phyloP scores from a whole-genome alignment of 257 asterid species.

The Coffea canephora region DNA sequence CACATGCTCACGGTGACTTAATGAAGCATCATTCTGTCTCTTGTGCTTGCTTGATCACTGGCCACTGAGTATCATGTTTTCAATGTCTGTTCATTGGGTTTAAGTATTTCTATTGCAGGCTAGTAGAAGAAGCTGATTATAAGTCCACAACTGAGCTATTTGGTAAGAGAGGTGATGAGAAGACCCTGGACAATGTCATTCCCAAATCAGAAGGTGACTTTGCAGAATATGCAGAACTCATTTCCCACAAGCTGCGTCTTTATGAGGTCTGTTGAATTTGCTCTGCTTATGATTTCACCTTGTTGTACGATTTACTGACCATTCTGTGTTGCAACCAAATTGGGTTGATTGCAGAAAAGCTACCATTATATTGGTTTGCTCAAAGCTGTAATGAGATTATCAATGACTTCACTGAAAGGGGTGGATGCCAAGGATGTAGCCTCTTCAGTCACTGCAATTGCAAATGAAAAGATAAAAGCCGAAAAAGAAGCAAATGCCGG shows the following conservation, averaged over 20 bases:
- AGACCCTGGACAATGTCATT: conserved; percentile 75
- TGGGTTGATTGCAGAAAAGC: conserved; percentile 65
- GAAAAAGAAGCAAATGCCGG: conserved; percentile 90
- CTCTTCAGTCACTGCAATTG: conserved; percentile 87
- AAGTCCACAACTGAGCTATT: conserved; percentile 82
- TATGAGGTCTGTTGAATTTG: conserved; percentile 59
- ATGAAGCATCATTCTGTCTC: not conserved
- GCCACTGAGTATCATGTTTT: not conserved
- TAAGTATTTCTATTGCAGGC: conserved; percentile 39
- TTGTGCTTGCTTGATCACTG: not conserved
- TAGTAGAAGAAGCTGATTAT: conserved; percentile 95
- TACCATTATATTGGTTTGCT: conserved; percentile 82
- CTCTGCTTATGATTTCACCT: not conserved
- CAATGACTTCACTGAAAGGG: conserved; percentile 76
- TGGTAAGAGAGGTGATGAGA: conserved; percentile 68
- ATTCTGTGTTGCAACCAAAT: conserved; percentile 6
- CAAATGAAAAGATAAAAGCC: conserved; percentile 91
- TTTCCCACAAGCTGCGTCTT: conserved; percentile 73
- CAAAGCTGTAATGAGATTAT: conserved; percentile 83
- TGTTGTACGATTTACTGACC: not conserved
- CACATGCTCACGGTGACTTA: not conserved
- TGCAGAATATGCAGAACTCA: conserved; percentile 75
- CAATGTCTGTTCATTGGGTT: not conserved
- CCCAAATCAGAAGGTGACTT: conserved; percentile 87
- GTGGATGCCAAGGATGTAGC: conserved; percentile 90